These are phyloP conservation scores for Penicillium sp. DNA, from an alignment of 2,329 filamentous ascomycete species.

Conservation along the genomic window DNA sequence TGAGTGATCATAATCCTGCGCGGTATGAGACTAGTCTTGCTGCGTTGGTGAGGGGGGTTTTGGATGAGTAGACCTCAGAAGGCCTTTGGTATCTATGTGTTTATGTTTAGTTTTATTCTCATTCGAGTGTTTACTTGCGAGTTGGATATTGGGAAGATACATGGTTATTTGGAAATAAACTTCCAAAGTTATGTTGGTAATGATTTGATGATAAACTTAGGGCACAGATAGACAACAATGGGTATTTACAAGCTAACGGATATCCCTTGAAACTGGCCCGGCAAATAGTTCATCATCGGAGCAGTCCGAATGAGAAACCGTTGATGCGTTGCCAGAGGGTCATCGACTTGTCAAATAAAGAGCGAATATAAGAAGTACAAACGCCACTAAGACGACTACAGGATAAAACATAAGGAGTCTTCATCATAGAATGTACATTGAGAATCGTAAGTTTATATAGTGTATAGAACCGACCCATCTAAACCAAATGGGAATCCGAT, in stretches of 20 bases:
- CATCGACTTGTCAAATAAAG: not conserved
- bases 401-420: not conserved
- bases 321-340: not conserved
- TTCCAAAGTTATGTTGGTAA: not conserved
- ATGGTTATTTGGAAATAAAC: not conserved
- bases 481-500: conserved; percentile 9
- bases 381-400: not conserved
- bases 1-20: conserved; percentile 72
- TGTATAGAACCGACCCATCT: conserved; percentile 10
- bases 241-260: not conserved
- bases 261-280: not conserved
- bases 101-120: not conserved
- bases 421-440: conserved; percentile 18
- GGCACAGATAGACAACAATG: not conserved
- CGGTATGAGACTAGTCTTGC: conserved; percentile 69
- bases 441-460: conserved; percentile 14
- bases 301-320: not conserved
- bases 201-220: not conserved
- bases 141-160: not conserved
- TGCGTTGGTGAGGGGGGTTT: conserved; percentile 51
- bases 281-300: not conserved
- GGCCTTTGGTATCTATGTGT: too few species aligned
- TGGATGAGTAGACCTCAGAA: conserved; percentile 34
- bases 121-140: not conserved
- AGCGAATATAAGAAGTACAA: too few species aligned